Conservation (phyloP, 129 eudicot species). For the Cynara cardunculus region DNA sequence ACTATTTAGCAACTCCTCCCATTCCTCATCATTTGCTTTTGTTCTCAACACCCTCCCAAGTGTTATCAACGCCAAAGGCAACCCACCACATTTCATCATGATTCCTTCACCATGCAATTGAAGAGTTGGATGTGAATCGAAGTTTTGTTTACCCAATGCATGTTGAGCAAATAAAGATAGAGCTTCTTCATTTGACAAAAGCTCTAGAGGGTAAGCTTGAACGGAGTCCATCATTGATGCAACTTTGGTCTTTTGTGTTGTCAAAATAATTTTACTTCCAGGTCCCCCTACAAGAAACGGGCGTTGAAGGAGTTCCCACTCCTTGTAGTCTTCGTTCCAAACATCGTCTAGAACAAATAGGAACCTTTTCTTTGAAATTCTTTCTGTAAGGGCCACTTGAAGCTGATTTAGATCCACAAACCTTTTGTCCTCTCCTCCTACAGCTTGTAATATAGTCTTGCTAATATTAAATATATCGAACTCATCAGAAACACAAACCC, state of each 20-base stretch:
- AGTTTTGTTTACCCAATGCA: neutral
- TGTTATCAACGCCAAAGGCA: neutral
- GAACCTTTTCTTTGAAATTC: conserved; percentile 7
- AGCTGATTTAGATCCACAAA: conserved; percentile 20
- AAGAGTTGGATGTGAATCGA: neutral
- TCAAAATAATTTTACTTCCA: neutral
- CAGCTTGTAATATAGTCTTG: conserved; percentile 8
- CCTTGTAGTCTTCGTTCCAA: conserved; percentile 13
- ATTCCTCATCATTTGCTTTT: neutral
- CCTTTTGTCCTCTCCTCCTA: neutral
- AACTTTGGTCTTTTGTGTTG: conserved; percentile 1
- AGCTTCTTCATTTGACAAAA: conserved; percentile 2
- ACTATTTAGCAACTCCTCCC: neutral
- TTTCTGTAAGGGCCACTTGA: conserved; percentile 18
- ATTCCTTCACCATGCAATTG: neutral
- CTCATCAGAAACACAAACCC: conserved; percentile 4
- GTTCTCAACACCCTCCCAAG: neutral
- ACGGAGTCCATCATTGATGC: conserved; percentile 17
- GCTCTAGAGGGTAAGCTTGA: neutral
- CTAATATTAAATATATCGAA: neutral
- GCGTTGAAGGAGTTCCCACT: conserved; percentile 24
- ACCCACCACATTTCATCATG: neutral
- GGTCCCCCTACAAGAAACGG: conserved; percentile 17
- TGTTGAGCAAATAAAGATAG: neutral
- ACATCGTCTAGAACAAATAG: neutral